These are phyloP conservation scores for Breviolum minutum DNA, from an alignment of 73 alveolate species.

Conservation along the genomic window DNA sequence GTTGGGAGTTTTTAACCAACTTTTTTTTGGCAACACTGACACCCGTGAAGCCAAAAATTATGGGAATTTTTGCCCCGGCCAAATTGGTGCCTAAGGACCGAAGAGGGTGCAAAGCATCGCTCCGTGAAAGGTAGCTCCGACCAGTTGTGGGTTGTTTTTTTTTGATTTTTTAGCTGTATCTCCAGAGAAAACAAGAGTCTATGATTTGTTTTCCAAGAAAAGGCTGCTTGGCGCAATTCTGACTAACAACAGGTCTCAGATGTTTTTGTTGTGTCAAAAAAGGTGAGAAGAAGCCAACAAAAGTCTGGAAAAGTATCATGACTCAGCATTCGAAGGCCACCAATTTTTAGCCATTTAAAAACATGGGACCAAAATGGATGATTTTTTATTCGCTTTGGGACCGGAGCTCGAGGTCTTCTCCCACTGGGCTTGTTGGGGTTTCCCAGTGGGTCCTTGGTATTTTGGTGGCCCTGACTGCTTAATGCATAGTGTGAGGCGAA, in stretches of 20 bases:
- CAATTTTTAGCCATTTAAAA: too few species aligned
- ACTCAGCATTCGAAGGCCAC: too few species aligned
- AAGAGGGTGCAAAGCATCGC: constrained; percentile 55
- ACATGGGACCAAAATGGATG: too few species aligned
- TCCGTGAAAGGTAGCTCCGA: not conserved
- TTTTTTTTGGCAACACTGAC: not conserved
- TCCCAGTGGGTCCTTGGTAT: not conserved
- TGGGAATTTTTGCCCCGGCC: not conserved
- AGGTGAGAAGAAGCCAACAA: too few species aligned
- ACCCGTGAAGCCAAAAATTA: too few species aligned
- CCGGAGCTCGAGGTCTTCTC: constrained; percentile 5
- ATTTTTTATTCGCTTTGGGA: too few species aligned
- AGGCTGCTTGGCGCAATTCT: too few species aligned
- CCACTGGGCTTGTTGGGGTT: constrained; percentile 24
- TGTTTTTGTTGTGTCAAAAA: too few species aligned
- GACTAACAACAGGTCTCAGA: too few species aligned
- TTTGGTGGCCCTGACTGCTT: not conserved
- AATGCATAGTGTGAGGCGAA: not conserved
- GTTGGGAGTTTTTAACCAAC: not conserved
- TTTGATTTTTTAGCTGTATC: not conserved
- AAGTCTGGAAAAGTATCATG: too few species aligned
- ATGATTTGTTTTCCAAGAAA: too few species aligned
- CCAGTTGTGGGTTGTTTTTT: not conserved
- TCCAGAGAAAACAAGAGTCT: not conserved
- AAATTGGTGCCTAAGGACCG: not conserved